A percentile compares a stretch with the other conserved stretches of the same genome.
These are phyloP conservation scores for Glycine tomentella DNA, from an alignment of 306 rosid species.

Conservation along the genomic window DNA sequence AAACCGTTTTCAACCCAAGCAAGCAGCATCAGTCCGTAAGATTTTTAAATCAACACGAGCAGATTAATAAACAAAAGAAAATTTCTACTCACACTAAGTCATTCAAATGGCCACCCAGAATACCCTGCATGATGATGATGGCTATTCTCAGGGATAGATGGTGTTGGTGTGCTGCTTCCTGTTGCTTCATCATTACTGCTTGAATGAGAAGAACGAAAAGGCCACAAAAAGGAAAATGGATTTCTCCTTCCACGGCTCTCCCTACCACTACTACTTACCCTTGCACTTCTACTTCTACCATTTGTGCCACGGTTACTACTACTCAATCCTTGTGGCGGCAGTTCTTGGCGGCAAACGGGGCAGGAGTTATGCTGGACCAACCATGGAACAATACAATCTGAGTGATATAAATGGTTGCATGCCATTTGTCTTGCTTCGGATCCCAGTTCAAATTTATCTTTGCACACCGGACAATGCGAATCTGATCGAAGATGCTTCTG, in stretches of 20 bases:
- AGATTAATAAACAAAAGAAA: slow-evolving; percentile 12
- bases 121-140: slow-evolving; percentile 49
- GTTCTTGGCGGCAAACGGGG: slow-evolving; percentile 85
- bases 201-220: slow-evolving; percentile 67
- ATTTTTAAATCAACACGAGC: slow-evolving; percentile 27
- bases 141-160: slow-evolving; percentile 50
- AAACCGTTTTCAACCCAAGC: slow-evolving; percentile 37
- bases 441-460: slow-evolving; percentile 72
- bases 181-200: slow-evolving; percentile 53
- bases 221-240: slow-evolving; percentile 68
- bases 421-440: slow-evolving; percentile 80
- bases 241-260: slow-evolving; percentile 63
- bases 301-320: slow-evolving; percentile 42
- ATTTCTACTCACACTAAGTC: slow-evolving; percentile 4
- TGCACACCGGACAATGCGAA: slow-evolving; percentile 76
- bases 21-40: slow-evolving; percentile 43
- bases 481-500: slow-evolving; percentile 73
- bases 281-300: slow-evolving; percentile 53
- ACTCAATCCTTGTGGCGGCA: slow-evolving; percentile 59
- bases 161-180: slow-evolving; percentile 58
- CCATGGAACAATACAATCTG: slow-evolving; percentile 83
- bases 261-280: slow-evolving; percentile 54
- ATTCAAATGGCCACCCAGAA: slow-evolving; percentile 73
- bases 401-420: slow-evolving; percentile 72
- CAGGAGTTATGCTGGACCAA: slow-evolving; percentile 76